Percentiles rank a stretch among this genome's conserved stretches.
Conservation (phyloP, 768 basidiomycete genomes). For the Leccinum subtestaceum region DNA sequence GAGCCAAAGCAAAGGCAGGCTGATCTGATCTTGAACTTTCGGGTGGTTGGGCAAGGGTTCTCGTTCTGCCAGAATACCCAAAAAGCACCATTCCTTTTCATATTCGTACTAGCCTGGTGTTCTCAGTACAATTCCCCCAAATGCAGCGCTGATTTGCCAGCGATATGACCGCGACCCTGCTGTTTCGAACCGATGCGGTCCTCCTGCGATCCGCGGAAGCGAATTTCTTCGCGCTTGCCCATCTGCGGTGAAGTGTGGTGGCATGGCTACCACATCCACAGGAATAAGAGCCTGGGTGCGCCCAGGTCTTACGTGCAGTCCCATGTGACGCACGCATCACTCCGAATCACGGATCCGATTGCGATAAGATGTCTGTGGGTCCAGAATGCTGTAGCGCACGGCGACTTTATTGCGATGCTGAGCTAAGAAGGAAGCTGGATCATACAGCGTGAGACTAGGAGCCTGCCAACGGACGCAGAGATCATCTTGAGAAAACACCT, state of each 20-base stretch:
- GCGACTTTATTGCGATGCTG: not conserved
- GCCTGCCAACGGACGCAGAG: not conserved
- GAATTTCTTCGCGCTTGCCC: not conserved
- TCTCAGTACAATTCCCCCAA: not conserved
- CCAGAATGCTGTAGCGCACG: conserved; percentile 24
- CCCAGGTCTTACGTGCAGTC: not conserved
- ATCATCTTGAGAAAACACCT: conserved; percentile 17
- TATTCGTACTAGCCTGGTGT: conserved; percentile 18
- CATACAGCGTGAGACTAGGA: conserved; percentile 7
- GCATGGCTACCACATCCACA: not conserved
- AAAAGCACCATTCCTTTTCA: not conserved
- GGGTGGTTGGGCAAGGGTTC: not conserved
- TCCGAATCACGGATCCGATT: conserved; percentile 10
- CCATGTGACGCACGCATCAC: not conserved
- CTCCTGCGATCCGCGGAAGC: conserved; percentile 12
- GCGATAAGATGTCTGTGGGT: conserved; percentile 19
- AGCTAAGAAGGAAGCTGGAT: conserved; percentile 3
- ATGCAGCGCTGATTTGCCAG: conserved; percentile 9
- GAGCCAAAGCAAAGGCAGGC: no score
- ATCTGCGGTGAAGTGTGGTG: not conserved
- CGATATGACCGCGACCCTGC: conserved; percentile 8
- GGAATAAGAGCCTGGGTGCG: not conserved
- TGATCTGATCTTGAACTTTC: conserved; percentile 1
- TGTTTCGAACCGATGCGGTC: not conserved
- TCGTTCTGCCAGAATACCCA: conserved; percentile 3